Base-by-base conservation (phyloP, 371 early-diverging fungal genomes). In the Zychaea mexicana region DNA sequence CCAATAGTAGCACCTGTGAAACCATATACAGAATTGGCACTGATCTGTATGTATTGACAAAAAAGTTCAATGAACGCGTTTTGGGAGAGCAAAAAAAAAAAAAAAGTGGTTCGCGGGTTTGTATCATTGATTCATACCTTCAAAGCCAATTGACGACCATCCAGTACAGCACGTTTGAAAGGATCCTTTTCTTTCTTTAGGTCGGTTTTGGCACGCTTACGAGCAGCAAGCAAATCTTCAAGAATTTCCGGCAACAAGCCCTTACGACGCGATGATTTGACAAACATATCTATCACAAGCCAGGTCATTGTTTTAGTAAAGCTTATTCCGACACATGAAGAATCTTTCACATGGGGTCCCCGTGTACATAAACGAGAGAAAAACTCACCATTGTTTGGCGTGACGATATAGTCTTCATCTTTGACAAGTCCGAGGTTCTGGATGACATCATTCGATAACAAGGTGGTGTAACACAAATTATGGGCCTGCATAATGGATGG, bases 401-500 rank as follows among this genome's bases (percentile, higher is more conserved):
- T 96, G 0, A 88, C 78, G 26, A 88, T 87, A 68, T 94, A 98
- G 71, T 98, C 96, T 1, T 86, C 81, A 68, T 89, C 94, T 66
- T 87, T 83, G 8, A 39, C 39, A 22, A 98, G 78, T 21, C 78
- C 76, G 45, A 86, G 76, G 57, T 79, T 79, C 64, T 92, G 87
- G 22, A 91, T 86, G 12, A 79, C 74, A 12, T 81, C 69, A 7
- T 75, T 74, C 38, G 75, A 82, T 53, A 99, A 66, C 32, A 97
- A 84, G 0, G 99, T 99, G 0, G 99, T 96, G 76, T 99, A 99
- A 77, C 99, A 99, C 21, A 99, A 81, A 72, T 99, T 99, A 74
- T 99, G 98, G 6, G 98, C 99, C 90, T 99, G 99, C 97, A 99
- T 99, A 70, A 99, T 99, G 10, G 99, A 98, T 10, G 99, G 99